Base-by-base conservation (phyloP, 768 basidiomycete genomes). In the Pilatotrama ljubarskyi region DNA sequence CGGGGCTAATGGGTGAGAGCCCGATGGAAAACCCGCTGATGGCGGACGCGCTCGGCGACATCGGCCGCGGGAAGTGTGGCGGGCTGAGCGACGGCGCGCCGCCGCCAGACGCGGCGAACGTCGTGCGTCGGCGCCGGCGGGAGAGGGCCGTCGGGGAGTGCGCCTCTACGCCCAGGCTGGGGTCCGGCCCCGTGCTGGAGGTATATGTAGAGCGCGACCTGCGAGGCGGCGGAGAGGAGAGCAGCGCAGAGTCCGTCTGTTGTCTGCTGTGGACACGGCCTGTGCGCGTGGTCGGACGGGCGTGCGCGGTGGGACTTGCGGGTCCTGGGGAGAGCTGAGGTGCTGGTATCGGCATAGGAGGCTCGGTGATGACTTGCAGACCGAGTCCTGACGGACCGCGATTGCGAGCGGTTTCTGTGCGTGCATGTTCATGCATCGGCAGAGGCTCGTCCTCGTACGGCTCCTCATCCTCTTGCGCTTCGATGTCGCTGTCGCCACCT, bases 1-100 rank as follows among this genome's bases (percentile, higher is more conserved):
- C 90, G 32, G 90, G 90, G 66, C 87, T 88, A 55, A 87, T 74
- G 15, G 90, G 86, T 24, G 87, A 88, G 40, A 91, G 68, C 5
- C 90, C 90, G 63, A 91, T 90, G 64, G 86, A 85, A 74, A 91
- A 85, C 7, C 88, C 90, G 8, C 70, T 64, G 43, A 66, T 55
- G 9, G 54, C 60, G 15, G 69, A 64, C 54, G 62, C 64, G 50
- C 64, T 66, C 4, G 59, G 68, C 42, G 69, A 65, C 32, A 69
- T 59, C 26, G 64, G 63, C 49, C 58, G 50, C 11, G 64, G 35
- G 53, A 62, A 58, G 26, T 55, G 62, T 18, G 59, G 59, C 11
- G 63, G 59, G 35, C 48, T 57, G 20, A 42, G 50, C 46, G 25
- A 42, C 20, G 43, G 24, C 26, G 26, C n/a, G 55, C 38, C n/a